These are phyloP conservation scores for Chytriomyces sp. DNA, from an alignment of 192 early-diverging fungal genomes.

Conservation along the genomic window DNA sequence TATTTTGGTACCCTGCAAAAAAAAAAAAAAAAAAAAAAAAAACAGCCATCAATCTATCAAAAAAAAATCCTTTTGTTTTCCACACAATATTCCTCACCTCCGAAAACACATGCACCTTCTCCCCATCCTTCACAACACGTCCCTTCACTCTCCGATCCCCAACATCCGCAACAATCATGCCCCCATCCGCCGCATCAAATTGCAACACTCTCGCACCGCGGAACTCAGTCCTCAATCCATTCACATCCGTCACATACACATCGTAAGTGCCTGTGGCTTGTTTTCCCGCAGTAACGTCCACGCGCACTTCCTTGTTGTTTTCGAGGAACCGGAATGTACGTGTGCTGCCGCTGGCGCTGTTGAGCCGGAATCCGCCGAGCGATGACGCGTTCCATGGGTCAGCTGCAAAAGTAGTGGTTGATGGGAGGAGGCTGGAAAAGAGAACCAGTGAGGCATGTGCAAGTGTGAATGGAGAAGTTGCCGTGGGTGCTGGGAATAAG, in stretches of 20 bases:
- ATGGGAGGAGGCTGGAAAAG: slow-evolving; percentile 13
- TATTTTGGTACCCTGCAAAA: slow-evolving; percentile 33
- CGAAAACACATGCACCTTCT: slow-evolving; percentile 68
- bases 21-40: background rate
- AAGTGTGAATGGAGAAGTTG: slow-evolving; percentile 54
- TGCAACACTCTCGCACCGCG: background rate
- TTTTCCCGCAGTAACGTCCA: background rate
- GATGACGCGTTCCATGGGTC: slow-evolving; percentile 53
- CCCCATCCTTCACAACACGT: slow-evolving; percentile 64
- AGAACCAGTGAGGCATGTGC: slow-evolving; percentile 72
- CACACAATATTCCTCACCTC: slow-evolving; percentile 30
- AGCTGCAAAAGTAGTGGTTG: slow-evolving; percentile 15
- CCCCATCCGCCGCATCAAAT: background rate
- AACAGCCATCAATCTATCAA: background rate
- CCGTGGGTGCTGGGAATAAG: slow-evolving; percentile 55
- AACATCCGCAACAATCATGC: slow-evolving; percentile 58
- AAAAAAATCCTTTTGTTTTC: background rate
- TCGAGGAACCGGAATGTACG: slow-evolving; percentile 34
- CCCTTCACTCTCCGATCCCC: slow-evolving; percentile 65
- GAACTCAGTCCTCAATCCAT: slow-evolving; percentile 27
- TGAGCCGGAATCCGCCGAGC: slow-evolving; percentile 53
- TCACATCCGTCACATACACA: slow-evolving; percentile 16
- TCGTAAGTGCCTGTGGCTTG: slow-evolving; percentile 4
- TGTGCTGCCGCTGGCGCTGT: slow-evolving; percentile 34
- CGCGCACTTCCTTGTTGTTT: slow-evolving; percentile 15